Percentiles rank a stretch among this genome's conserved stretches.
phyloP scores from a whole-genome alignment of 768 basidiomycete genomes.

The Gautieria morchelliformis region DNA sequence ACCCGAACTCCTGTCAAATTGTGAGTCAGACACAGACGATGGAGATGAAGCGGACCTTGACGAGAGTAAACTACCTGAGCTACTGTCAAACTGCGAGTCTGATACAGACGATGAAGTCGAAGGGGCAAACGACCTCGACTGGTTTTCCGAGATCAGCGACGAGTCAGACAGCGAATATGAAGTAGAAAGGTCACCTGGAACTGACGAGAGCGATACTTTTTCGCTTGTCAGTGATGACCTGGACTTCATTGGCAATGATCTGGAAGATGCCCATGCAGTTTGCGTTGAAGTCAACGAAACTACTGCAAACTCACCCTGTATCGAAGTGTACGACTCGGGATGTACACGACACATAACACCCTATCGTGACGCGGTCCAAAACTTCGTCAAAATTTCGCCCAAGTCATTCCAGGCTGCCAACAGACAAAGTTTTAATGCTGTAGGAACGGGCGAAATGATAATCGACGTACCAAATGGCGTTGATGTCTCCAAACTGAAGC shows the following conservation, averaged over 20 bases:
- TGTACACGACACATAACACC: slow-evolving; percentile 1
- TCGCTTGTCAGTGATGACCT: neutral
- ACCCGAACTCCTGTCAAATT: too few relatives aligned
- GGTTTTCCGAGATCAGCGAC: too few relatives aligned
- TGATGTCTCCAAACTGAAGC: slow-evolving; percentile 7
- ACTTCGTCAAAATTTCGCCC: neutral
- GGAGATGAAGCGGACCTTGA: too few relatives aligned
- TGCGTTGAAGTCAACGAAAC: neutral
- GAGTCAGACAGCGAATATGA: too few relatives aligned
- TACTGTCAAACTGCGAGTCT: too few relatives aligned
- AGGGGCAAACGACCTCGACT: too few relatives aligned
- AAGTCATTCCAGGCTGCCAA: neutral
- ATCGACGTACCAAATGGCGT: slow-evolving; percentile 27
- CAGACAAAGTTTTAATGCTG: slow-evolving; percentile 19
- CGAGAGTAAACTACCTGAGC: too few relatives aligned
- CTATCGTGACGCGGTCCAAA: neutral
- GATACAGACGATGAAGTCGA: too few relatives aligned
- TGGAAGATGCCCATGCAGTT: neutral
- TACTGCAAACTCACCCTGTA: neutral
- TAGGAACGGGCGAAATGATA: slow-evolving; percentile 21
- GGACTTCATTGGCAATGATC: neutral
- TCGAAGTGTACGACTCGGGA: neutral
- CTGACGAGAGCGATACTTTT: too few relatives aligned
- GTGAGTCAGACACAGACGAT: too few relatives aligned
- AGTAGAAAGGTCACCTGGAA: too few relatives aligned